These are phyloP conservation scores for Pyrenophora seminiperda DNA, from an alignment of 2,329 filamentous ascomycete species.

Conservation along the genomic window DNA sequence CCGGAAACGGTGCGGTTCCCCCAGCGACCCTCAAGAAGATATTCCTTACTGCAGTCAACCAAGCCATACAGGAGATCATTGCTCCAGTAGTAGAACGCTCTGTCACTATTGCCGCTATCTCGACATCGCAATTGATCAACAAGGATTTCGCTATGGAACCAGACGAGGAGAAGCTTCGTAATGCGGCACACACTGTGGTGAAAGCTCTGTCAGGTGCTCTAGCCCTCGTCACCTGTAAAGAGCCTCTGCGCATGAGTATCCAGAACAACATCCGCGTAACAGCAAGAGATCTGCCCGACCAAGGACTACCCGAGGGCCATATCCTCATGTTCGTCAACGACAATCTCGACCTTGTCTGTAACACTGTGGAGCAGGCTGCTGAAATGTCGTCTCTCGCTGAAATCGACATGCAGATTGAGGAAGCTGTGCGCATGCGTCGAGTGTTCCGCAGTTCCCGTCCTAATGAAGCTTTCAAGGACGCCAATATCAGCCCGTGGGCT, in stretches of 20 bases:
- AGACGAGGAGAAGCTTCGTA: slow-evolving; percentile 84
- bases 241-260: slow-evolving; percentile 93
- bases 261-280: slow-evolving; percentile 95
- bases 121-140: slow-evolving; percentile 90
- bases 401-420: slow-evolving; percentile 90
- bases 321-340: slow-evolving; percentile 99
- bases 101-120: slow-evolving; percentile 96
- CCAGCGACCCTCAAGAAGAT: slow-evolving; percentile 70
- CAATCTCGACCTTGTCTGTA: slow-evolving; percentile 91
- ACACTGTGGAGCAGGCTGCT: slow-evolving; percentile 92
- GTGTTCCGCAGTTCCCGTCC: slow-evolving; percentile 75
- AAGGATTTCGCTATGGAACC: slow-evolving; percentile 96
- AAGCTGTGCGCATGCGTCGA: slow-evolving; percentile 76
- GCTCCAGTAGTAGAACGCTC: slow-evolving; percentile 96
- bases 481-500: slow-evolving; percentile 84
- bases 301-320: slow-evolving; percentile 87
- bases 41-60: slow-evolving; percentile 82
- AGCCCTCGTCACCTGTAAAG: slow-evolving; percentile 96
- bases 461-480: slow-evolving; percentile 83
- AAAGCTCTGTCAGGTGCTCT: slow-evolving; percentile 92
- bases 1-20: slow-evolving; percentile 72
- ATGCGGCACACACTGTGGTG: slow-evolving; percentile 89
- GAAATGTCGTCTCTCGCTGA: slow-evolving; percentile 92
- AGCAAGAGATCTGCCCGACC: slow-evolving; percentile 66
- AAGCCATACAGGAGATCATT: slow-evolving; percentile 94